Base-by-base conservation (phyloP, 805 yeast species). In the Hanseniaspora taiwanica region DNA sequence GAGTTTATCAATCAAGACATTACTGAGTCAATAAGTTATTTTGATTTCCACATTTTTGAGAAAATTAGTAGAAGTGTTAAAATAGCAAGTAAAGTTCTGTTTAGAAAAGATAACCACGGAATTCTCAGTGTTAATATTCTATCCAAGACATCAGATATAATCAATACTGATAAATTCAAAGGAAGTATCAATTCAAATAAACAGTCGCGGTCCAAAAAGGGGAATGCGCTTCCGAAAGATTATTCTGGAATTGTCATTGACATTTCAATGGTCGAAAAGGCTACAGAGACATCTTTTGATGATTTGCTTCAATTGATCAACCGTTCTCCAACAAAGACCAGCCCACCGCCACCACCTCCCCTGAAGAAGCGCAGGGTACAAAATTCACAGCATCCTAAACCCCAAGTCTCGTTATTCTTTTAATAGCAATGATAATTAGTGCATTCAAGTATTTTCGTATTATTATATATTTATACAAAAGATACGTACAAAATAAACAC, bases 61-160 rank as follows among this genome's bases (percentile, higher is more conserved):
- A 71, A 69, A 49, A 62, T 73, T 13, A 49, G 71, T 21, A 69
- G 63, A 39, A 72, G 78, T 12, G 59, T 71, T 6, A 64, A 58
- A 36, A 54, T 71, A 18, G 72, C 83, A 1, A 66, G 69, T 35
- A 64, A 70, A 38, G 71, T 77, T 16, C 63, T 76, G 43, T 58
- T 78, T 7, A 59, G 80, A 40, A 69, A 70, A 55, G 84, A 77
- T 54, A 49, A 54, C 16, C 58, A 61, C 42, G 80, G 80, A 2
- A 43, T 66, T 2, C 48, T 72, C 41, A 66, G 66, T 46, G 54
- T 72, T 1, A 73, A 70, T 46, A 56, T 71, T 23, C 51, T 71
- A 42, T 66, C 72, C 40, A 54, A 56, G 40, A 55, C 58, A 4
- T 55, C 53, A 21, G 54, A 58, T 39, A 44, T 57, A 5, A 39